Base-by-base conservation (phyloP, 345 rosid species). In the Laguncularia racemosa region DNA sequence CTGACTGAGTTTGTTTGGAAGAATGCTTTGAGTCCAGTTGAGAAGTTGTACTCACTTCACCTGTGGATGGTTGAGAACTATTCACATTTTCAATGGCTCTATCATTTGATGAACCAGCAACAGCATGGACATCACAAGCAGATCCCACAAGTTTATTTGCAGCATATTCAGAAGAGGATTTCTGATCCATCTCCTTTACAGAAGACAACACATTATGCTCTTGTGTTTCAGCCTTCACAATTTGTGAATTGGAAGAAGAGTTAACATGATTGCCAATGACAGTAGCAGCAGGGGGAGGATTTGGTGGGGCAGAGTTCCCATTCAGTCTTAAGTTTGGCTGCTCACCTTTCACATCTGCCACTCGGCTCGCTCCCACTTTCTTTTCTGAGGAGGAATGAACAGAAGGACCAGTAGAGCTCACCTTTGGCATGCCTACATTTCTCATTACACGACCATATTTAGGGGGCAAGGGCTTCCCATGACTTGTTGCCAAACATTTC, bases 401-500 rank as follows among this genome's bases (percentile, higher is more conserved):
- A 61, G 69, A 78, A 44, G 70, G 55, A 45, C 78, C 20, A 72
- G 52, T 79, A 53, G 83, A 68, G 64, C 83, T 53, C 59, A 69
- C 73, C 68, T 87, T 93, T 15, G 85, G 51, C 53, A 76, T 51
- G 64, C 66, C 76, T n/a, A 64, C 49, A 54, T 79, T 77, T 69
- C 89, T 79, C 95, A 84, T 69, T 54, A 83, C 82, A 68, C 96
- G 89, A 12, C 99, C 99, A 71, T 89, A 85, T 62, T 82, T 77
- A 60, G 96, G 97, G 33, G 96, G 91, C 69, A 85, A 78, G 56
- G 96, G 89, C 75, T 89, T 93, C 38, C 99, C 92, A 50, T 70
- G 81, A 71, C 78, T 76, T 66, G 78, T 61, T 56, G 78, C 69
- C 67, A 81, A 69, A 73, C 96, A 93, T 64, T 71, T 89, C 60